Evolutionary conservation across 129 eudicot genomes (phyloP).

Genomic region (Kitagawia praeruptora): DNA sequence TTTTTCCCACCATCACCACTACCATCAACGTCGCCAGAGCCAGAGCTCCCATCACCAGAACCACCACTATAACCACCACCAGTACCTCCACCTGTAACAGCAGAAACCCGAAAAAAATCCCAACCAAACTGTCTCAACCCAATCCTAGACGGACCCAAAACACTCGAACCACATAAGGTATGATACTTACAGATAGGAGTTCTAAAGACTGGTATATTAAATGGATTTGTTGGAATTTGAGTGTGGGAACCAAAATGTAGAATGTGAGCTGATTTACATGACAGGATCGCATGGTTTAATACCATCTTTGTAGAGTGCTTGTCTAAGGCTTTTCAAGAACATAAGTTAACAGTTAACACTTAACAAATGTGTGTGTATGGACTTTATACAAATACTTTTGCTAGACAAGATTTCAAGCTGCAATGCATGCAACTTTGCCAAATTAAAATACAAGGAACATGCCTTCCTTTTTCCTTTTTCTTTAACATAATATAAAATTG

Average conservation of each 20-base stretch:
- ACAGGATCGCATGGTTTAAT: conserved; percentile 17
- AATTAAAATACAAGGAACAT: too few relatives aligned
- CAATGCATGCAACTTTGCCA: too few relatives aligned
- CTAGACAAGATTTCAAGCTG: too few relatives aligned
- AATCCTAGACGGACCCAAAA: conserved; percentile 13
- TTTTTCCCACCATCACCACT: conserved; percentile 33
- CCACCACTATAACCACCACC: conserved; percentile 17
- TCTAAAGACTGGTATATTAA: conserved; percentile 8
- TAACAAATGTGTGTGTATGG: neutral
- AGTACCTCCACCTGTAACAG: neutral
- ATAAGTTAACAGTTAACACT: neutral
- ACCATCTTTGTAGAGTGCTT: conserved; percentile 12
- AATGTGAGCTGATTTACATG: conserved; percentile 26
- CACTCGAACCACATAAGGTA: conserved; percentile 1
- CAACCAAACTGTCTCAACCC: conserved; percentile 23
- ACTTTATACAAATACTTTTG: too few relatives aligned
- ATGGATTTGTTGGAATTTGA: conserved; percentile 16
- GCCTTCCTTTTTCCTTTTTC: too few relatives aligned
- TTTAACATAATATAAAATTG: too few relatives aligned
- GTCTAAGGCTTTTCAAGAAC: neutral
- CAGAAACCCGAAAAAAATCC: conserved; percentile 26
- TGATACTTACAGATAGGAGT: conserved; percentile 14
- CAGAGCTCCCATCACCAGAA: conserved; percentile 27
- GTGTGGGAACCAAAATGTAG: neutral
- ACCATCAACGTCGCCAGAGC: neutral